Evolutionary conservation across 2,329 filamentous ascomycete genomes (phyloP).

Genomic region (Cadophora gregata): DNA sequence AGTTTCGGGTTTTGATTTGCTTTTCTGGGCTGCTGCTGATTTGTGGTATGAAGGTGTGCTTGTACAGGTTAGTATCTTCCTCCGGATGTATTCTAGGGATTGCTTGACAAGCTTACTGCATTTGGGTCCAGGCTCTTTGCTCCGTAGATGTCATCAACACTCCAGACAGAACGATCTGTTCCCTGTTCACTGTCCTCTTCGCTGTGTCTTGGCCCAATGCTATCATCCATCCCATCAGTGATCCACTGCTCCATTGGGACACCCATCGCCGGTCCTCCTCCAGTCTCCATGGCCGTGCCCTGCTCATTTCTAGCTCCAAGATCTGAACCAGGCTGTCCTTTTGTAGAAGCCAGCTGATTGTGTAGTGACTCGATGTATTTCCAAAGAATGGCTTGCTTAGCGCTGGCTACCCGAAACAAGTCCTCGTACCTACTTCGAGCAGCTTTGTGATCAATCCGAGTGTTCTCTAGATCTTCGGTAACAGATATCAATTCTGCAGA

Average conservation of each 20-base stretch:
- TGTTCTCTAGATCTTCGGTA: conserved; percentile 5
- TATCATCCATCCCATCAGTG: conserved; percentile 3
- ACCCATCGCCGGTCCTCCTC: conserved; percentile 4
- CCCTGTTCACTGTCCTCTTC: not conserved
- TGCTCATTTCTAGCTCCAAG: not conserved
- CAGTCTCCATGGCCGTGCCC: not conserved
- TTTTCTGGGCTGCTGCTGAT: not conserved
- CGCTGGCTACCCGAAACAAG: conserved; percentile 13
- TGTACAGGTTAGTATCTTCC: not conserved
- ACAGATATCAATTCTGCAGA: not conserved
- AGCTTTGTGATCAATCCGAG: conserved; percentile 17
- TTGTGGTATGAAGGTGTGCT: conserved; percentile 11
- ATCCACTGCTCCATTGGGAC: conserved; percentile 20
- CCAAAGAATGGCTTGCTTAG: conserved; percentile 28
- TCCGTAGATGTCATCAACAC: not conserved
- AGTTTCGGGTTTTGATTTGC: not conserved
- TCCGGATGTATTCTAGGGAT: not conserved
- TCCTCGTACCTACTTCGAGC: conserved; percentile 13
- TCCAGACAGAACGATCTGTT: not conserved
- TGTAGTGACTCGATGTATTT: conserved; percentile 24
- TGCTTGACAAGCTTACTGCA: not conserved
- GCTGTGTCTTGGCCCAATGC: not conserved
- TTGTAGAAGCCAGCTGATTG: not conserved
- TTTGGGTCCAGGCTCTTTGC: not conserved
- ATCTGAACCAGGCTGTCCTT: not conserved